phyloP scores from a whole-genome alignment of 768 basidiomycete species.

The Lactarius vividus region DNA sequence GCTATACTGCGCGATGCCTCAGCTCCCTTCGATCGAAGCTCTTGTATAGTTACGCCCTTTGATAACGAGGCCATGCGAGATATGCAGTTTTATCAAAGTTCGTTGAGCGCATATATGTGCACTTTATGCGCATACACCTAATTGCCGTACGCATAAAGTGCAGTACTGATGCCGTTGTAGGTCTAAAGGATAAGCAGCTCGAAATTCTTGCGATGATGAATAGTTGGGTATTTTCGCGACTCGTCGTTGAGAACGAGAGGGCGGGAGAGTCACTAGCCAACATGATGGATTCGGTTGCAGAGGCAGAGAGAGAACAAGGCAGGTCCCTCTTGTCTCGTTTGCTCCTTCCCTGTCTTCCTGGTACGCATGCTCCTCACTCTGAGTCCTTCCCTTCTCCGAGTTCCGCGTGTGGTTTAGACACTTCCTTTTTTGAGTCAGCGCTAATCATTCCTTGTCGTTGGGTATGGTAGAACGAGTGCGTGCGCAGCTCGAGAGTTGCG shows the following conservation, averaged over 20 bases:
- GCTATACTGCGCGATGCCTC: conserved; percentile 19
- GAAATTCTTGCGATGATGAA: conserved; percentile 23
- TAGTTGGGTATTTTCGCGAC: conserved; percentile 26
- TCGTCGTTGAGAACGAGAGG: conserved; percentile 20
- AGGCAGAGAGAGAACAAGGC: conserved; percentile 28
- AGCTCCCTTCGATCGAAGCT: conserved; percentile 34
- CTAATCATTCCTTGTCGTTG: conserved; percentile 12
- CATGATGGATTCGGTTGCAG: conserved; percentile 23
- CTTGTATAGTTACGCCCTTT: conserved; percentile 36
- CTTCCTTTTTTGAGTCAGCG: background rate
- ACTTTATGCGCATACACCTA: conserved; percentile 25
- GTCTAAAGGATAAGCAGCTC: conserved; percentile 22
- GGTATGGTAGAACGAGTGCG: conserved; percentile 23
- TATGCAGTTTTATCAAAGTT: conserved; percentile 37
- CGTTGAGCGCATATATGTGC: conserved; percentile 30
- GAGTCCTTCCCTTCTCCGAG: background rate
- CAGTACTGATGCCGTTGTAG: conserved; percentile 9
- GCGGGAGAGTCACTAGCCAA: conserved; percentile 24
- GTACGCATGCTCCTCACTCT: conserved; percentile 4
- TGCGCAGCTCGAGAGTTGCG: conserved; percentile 19
- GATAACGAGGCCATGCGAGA: conserved; percentile 38
- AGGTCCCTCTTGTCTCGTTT: conserved; percentile 15
- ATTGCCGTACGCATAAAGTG: background rate
- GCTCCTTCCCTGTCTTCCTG: conserved; percentile 8
- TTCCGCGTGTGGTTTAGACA: background rate